A percentile compares a stretch with the other conserved stretches of the same genome.
Evolutionary conservation across 2,329 filamentous ascomycete species (phyloP).

Genomic region (Arthrobotrys sinensis): DNA sequence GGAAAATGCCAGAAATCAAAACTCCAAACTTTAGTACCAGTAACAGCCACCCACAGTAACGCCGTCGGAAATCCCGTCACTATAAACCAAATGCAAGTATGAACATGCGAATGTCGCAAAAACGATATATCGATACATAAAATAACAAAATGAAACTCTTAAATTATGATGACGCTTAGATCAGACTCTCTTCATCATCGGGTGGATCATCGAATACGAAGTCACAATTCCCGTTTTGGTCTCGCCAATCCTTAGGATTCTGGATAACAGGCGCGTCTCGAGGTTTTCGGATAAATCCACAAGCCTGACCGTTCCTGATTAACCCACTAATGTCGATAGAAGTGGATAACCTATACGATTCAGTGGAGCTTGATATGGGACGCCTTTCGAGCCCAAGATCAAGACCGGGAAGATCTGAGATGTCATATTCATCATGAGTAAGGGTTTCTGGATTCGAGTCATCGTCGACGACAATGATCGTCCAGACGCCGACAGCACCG

Average conservation of each 20-base stretch:
- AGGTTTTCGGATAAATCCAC: slow-evolving; percentile 24
- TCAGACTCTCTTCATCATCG: not conserved
- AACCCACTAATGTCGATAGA: slow-evolving; percentile 11
- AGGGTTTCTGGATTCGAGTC: slow-evolving; percentile 28
- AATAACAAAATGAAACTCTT: not conserved
- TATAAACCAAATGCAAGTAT: not conserved
- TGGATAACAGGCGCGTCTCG: slow-evolving; percentile 54
- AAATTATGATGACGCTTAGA: not conserved
- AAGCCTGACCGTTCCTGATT: slow-evolving; percentile 13
- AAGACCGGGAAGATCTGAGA: slow-evolving; percentile 34
- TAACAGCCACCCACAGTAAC: not conserved
- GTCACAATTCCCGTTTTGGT: slow-evolving; percentile 23
- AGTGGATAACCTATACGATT: slow-evolving; percentile 32
- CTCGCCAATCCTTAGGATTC: slow-evolving; percentile 44
- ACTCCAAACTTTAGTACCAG: not conserved
- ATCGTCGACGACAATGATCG: slow-evolving; percentile 79
- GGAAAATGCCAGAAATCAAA: not conserved
- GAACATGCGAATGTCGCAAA: not conserved
- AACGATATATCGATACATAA: not conserved
- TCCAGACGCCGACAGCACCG: slow-evolving; percentile 81
- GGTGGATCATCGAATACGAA: slow-evolving; percentile 45
- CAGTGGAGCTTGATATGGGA: slow-evolving; percentile 25
- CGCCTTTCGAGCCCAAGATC: slow-evolving; percentile 31
- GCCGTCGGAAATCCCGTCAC: not conserved
- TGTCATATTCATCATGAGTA: slow-evolving; percentile 37